Evolutionary conservation across 192 early-diverging fungal genomes (phyloP), one percentile per base, ranked within the genome.

Genomic region (Mortierella alpina): DNA sequence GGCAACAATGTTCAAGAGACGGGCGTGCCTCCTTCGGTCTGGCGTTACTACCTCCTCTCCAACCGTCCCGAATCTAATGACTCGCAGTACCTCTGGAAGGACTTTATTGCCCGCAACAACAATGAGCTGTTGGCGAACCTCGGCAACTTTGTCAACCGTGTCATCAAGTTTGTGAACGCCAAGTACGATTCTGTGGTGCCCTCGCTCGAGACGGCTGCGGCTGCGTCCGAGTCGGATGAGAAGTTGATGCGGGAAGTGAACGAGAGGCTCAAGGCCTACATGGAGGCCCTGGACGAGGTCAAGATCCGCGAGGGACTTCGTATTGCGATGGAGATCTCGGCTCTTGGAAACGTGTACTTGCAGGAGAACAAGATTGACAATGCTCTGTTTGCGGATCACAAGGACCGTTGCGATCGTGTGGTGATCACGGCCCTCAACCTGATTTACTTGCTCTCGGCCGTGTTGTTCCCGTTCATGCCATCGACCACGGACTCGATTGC

Each of bases 61-160:
- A 94, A 89, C 87, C 94, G 98, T 39, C 98, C 98, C 23, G 98
- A 99, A 81, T 89, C 94, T 2, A 87, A 87, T 63, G 98, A 99
- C 82, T 92, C 94, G 6, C 86, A 95, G 73, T 99, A 98, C 80
- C 90, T 94, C 7, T 99, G 98, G 98, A 88, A 84, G 70, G 94
- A 93, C 59, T 97, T 99, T 75, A 93, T 96, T 54, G 84, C 92
- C 5, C 94, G 93, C 72, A 99, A 99, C 90, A 99, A 99, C 88
- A 90, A 86, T 70, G 97, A 97, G 88, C 88, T 99, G 63, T 86
- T 99, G 54, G 93, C 93, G 61, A 99, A 99, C 83, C 68, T 97
- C 6, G 98, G 98, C 63, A 99, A 99, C 90, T 95, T 98, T 86
- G 93, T 97, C 70, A 99, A 98, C 87, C 94, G 98, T 70, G 93